A percentile compares a stretch with the other conserved stretches of the same genome.
Evolutionary conservation across 805 yeast genomes (phyloP).

Genomic region (Dipodascus albidus): DNA sequence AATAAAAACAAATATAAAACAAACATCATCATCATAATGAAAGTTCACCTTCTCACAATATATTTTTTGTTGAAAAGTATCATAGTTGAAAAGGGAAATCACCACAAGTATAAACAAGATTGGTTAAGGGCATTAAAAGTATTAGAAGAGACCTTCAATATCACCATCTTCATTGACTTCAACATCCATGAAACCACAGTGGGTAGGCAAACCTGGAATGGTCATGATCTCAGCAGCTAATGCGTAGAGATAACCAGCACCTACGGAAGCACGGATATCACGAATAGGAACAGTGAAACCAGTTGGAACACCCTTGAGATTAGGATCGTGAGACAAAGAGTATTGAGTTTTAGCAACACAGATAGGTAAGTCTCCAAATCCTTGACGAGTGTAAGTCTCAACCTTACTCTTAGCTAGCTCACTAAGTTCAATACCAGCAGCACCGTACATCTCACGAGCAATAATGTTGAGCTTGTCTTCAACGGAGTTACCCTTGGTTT

Average conservation of each 20-base stretch:
- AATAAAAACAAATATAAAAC: not conserved
- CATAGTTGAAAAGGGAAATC: not conserved
- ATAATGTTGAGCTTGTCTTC: constrained; percentile 71
- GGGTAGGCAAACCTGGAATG: constrained; percentile 93
- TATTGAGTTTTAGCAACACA: constrained; percentile 98
- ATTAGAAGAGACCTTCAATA: constrained; percentile 82
- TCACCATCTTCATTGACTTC: constrained; percentile 89
- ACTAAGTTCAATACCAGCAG: constrained; percentile 68
- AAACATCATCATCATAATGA: not conserved
- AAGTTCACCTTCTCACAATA: not conserved
- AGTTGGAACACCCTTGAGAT: constrained; percentile 87
- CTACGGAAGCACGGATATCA: constrained; percentile 87
- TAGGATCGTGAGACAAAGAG: constrained; percentile 88
- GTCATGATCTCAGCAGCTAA: constrained; percentile 95
- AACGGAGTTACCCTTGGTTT: constrained; percentile 50
- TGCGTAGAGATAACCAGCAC: constrained; percentile 95
- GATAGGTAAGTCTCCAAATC: constrained; percentile 82
- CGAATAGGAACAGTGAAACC: constrained; percentile 91
- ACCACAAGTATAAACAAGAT: not conserved
- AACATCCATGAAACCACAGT: constrained; percentile 93
- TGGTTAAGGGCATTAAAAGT: too few species aligned
- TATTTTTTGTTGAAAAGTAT: constrained; percentile 4
- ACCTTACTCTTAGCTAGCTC: constrained; percentile 76
- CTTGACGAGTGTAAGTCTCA: constrained; percentile 73
- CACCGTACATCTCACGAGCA: constrained; percentile 89